phyloP scores from a whole-genome alignment of 306 rosid species.

The Lablab purpureus region DNA sequence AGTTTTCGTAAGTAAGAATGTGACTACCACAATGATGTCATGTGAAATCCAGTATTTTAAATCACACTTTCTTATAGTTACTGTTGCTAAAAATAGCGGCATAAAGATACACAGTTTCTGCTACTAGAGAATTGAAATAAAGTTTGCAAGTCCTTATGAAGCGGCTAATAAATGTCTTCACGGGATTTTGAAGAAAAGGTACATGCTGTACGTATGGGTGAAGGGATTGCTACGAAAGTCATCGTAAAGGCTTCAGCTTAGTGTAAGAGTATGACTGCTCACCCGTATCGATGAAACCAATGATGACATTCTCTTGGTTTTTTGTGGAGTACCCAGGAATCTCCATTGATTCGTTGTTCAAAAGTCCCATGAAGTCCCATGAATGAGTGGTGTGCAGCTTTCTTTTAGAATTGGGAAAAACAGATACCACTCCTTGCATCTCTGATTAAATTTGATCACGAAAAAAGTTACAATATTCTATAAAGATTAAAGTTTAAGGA shows the following conservation, averaged over 20 bases:
- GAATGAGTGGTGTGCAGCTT: slow-evolving; percentile 82
- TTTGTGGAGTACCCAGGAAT: slow-evolving; percentile 56
- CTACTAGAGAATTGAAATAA: slow-evolving; percentile 40
- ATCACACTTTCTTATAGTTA: slow-evolving; percentile 11
- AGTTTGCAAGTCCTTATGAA: slow-evolving; percentile 32
- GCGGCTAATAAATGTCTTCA: slow-evolving; percentile 40
- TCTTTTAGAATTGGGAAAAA: slow-evolving; percentile 75
- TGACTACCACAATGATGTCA: slow-evolving; percentile 32
- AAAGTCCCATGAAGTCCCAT: slow-evolving; percentile 85
- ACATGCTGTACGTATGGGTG: slow-evolving; percentile 20
- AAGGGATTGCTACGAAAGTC: slow-evolving; percentile 33
- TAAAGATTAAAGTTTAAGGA: not conserved
- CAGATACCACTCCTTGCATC: slow-evolving; percentile 79
- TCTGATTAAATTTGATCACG: slow-evolving; percentile 54
- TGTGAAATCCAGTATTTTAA: slow-evolving; percentile 10
- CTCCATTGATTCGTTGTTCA: slow-evolving; percentile 62
- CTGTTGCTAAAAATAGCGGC: slow-evolving; percentile 25
- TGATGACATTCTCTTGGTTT: slow-evolving; percentile 71
- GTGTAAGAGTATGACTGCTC: slow-evolving; percentile 36
- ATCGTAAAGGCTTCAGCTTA: slow-evolving; percentile 28
- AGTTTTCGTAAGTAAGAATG: not conserved
- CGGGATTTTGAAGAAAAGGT: slow-evolving; percentile 38
- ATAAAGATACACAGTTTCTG: slow-evolving; percentile 39
- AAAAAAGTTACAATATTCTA: slow-evolving; percentile 36
- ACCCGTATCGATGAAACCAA: slow-evolving; percentile 87